Base-by-base conservation (phyloP, 2,329 filamentous ascomycete genomes). In the Ceratocystis lukuohia region DNA sequence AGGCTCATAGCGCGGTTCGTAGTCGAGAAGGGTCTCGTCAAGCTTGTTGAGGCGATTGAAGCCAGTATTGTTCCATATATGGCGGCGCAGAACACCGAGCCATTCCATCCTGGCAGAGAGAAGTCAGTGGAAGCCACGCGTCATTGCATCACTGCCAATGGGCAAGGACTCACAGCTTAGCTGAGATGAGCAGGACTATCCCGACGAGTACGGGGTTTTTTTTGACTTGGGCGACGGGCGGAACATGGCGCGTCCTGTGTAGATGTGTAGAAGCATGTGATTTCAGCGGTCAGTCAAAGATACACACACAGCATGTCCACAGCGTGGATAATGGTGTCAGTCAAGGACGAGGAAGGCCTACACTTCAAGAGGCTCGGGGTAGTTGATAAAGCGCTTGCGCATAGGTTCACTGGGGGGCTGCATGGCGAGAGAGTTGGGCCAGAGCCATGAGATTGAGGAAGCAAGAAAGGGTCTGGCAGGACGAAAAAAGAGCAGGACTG, bases 41-140 rank as follows among this genome's bases (percentile, higher is more conserved):
- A 84, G 79, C 45, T 80, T 76, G 61, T 82, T 82, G 50, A 89
- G 76, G 3, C 76, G 74, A 61, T 75, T 76, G 71, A 90, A 88
- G 48, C 85, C 85, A 22, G 85, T 84, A 73, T 86, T 86, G 48
- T 75, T 75, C 84, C 84, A 89, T 70, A 87, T 78, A 64, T 79
- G 72, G 67, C 77, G 78, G 62, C 84, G 80, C 7, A 87, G 68
- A 61, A 82, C 77, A 22, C 77, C 76, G 17, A 86, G 72, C 63
- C 78, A 80, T 57, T 84, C 79, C 70, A 88, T 78, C 10, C 81
- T 84, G 69, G 46, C 28, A 57, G 20, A 48, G 44, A n/a, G 10
- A 22, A 8, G 44, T 33, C 33, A 48, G 56, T 8, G 33, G 56
- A 17, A 6, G 28, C 12, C 22, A 30, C 22, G 6, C 17, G 28